Conservation (phyloP, 78 protist genomes). For the Emiliania huxleyi region DNA sequence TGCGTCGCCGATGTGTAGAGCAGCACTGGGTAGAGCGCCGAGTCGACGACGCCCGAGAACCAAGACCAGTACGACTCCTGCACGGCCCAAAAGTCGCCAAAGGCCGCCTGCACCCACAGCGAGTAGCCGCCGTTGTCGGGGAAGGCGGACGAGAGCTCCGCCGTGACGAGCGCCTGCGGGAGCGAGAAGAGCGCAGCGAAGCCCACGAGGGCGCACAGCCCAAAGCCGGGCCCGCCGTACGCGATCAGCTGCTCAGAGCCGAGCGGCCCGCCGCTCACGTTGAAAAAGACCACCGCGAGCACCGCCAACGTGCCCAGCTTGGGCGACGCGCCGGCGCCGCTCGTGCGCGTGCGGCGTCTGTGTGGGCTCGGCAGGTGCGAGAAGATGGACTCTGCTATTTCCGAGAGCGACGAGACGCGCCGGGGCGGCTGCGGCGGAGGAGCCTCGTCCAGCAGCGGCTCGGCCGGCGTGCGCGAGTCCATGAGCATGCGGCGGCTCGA, state of each 20-base stretch:
- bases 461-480: too few species aligned
- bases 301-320: background rate
- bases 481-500: too few species aligned
- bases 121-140: slow-evolving; percentile 45
- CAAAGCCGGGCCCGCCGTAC: background rate
- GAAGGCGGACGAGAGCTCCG: slow-evolving; percentile 42
- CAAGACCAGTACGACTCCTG: slow-evolving; percentile 51
- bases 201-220: background rate
- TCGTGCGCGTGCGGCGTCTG: background rate
- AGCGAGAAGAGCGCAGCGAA: background rate
- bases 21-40: slow-evolving; percentile 32
- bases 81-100: slow-evolving; percentile 15
- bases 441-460: too few species aligned
- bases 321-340: background rate
- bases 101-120: slow-evolving; percentile 28
- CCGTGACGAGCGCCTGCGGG: slow-evolving; percentile 33
- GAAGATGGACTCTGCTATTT: background rate
- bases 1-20: background rate
- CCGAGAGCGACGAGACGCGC: too few species aligned
- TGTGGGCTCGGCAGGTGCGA: background rate
- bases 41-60: slow-evolving; percentile 35
- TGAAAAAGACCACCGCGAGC: slow-evolving; percentile 4
- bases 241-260: background rate
- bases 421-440: too few species aligned
- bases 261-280: slow-evolving; percentile 27